Evolutionary conservation across 768 basidiomycete species (phyloP).

Genomic region (Tricholoma flavovirens): DNA sequence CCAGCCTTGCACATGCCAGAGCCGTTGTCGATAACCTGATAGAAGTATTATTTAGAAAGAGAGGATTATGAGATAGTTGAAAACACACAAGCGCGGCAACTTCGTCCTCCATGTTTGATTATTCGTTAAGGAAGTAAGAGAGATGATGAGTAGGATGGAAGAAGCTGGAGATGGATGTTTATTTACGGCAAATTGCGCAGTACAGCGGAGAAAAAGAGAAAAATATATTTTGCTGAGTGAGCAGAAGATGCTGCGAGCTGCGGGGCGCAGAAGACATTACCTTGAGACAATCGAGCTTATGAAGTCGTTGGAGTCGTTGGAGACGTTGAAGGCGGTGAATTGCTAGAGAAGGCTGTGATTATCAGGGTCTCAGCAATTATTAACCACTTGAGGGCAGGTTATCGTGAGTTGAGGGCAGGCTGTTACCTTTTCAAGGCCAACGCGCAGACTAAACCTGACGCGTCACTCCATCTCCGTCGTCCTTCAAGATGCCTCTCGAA

Average conservation of each 20-base stretch:
- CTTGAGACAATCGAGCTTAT: background rate
- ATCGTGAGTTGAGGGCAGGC: background rate
- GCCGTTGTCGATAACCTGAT: slow-evolving; percentile 84
- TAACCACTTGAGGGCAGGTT: background rate
- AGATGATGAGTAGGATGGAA: background rate
- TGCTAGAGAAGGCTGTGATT: slow-evolving; percentile 15
- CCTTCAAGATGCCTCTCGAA: slow-evolving; percentile 82
- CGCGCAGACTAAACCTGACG: slow-evolving; percentile 24
- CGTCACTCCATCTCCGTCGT: slow-evolving; percentile 18
- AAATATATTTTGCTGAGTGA: slow-evolving; percentile 14
- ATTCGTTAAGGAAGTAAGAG: slow-evolving; percentile 24
- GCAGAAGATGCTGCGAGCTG: slow-evolving; percentile 19
- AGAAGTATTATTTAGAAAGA: slow-evolving; percentile 3
- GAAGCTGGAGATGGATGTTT: background rate
- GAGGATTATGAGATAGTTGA: slow-evolving; percentile 21
- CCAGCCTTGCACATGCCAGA: slow-evolving; percentile 99
- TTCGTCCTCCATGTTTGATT: slow-evolving; percentile 42
- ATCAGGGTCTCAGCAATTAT: background rate
- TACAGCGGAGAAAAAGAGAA: background rate
- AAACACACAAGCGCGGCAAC: slow-evolving; percentile 43
- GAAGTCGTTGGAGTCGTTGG: slow-evolving; percentile 7
- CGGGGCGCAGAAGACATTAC: slow-evolving; percentile 12
- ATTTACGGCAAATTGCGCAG: slow-evolving; percentile 1
- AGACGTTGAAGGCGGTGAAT: slow-evolving; percentile 21
- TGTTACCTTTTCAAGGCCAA: background rate